A percentile compares a stretch with the other conserved stretches of the same genome.
Evolutionary conservation across 1,284 basidiomycete genomes (phyloP).

Genomic region (Ustilago nuda): DNA sequence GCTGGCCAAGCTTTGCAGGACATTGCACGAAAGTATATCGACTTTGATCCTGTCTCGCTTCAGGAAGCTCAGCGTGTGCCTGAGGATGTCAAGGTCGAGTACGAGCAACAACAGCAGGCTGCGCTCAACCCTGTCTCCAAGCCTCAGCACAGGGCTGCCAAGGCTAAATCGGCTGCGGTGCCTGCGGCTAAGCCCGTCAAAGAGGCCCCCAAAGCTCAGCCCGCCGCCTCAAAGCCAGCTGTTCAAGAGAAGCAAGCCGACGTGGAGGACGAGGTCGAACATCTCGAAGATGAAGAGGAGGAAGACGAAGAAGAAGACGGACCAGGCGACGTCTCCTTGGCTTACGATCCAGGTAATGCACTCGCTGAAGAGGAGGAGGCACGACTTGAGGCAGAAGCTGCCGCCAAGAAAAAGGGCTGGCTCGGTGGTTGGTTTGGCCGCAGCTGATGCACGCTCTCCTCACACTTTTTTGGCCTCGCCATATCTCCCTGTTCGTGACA

Average conservation of each 20-base stretch:
- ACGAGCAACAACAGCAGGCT: conserved; percentile 38
- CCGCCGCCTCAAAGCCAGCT: conserved; percentile 20
- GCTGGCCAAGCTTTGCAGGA: conserved; percentile 60
- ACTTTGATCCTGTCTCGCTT: conserved; percentile 60
- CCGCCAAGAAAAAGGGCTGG: conserved; percentile 59
- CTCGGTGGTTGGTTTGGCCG: conserved; percentile 65
- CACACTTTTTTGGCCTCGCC: neutral
- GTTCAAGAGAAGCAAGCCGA: conserved; percentile 12
- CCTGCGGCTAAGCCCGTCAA: conserved; percentile 10
- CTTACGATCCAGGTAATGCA: conserved; percentile 60
- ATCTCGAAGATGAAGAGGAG: conserved; percentile 34
- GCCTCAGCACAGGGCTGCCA: conserved; percentile 14
- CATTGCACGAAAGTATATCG: conserved; percentile 63
- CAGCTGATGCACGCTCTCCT: conserved; percentile 2
- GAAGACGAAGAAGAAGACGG: conserved; percentile 31
- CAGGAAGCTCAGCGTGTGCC: conserved; percentile 43
- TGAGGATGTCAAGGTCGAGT: conserved; percentile 40
- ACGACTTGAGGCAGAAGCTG: conserved; percentile 37
- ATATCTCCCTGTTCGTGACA: neutral
- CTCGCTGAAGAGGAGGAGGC: conserved; percentile 60
- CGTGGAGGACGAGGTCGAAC: conserved; percentile 33
- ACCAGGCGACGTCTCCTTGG: conserved; percentile 32
- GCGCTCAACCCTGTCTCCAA: conserved; percentile 7
- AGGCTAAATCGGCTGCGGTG: conserved; percentile 16
- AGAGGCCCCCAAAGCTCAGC: neutral